A percentile compares a stretch with the other conserved stretches of the same genome.
Evolutionary conservation across 2,329 filamentous ascomycete genomes (phyloP).

Genomic region (Cercospora sp.): DNA sequence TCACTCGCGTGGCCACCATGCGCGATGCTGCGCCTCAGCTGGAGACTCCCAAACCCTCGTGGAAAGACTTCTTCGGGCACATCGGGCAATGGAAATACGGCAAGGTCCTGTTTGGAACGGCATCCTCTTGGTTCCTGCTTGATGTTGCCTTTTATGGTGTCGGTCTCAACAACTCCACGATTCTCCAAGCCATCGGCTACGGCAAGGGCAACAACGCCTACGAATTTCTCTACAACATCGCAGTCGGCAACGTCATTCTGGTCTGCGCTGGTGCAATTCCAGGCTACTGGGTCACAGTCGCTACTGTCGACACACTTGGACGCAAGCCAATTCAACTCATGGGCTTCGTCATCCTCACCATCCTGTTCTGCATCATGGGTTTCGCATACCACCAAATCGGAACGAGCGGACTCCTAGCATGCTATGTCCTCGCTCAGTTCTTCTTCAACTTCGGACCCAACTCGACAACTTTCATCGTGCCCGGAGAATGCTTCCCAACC

Average conservation of each 20-base stretch:
- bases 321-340: slow-evolving; percentile 75
- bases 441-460: slow-evolving; percentile 59
- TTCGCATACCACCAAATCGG: slow-evolving; percentile 51
- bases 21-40: slow-evolving; percentile 57
- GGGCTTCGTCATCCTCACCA: slow-evolving; percentile 51
- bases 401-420: slow-evolving; percentile 45
- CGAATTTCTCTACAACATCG: slow-evolving; percentile 69
- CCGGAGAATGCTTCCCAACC: slow-evolving; percentile 55
- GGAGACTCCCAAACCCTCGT: slow-evolving; percentile 69
- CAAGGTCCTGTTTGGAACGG: slow-evolving; percentile 73
- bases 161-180: slow-evolving; percentile 73
- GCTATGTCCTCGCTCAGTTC: slow-evolving; percentile 53
- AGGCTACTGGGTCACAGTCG: slow-evolving; percentile 79
- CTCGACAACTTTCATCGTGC: slow-evolving; percentile 54
- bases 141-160: slow-evolving; percentile 62
- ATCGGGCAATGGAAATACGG: slow-evolving; percentile 71
- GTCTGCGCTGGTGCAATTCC: slow-evolving; percentile 77
- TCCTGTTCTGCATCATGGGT: slow-evolving; percentile 53
- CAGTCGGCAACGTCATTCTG: slow-evolving; percentile 76
- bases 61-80: slow-evolving; percentile 69
- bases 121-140: slow-evolving; percentile 81
- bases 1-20: slow-evolving; percentile 61
- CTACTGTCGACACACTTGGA: slow-evolving; percentile 70
- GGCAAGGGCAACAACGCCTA: slow-evolving; percentile 65
- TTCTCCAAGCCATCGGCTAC: slow-evolving; percentile 71